Base-by-base conservation (phyloP, 306 rosid species). In the Adenanthera pavonina region DNA sequence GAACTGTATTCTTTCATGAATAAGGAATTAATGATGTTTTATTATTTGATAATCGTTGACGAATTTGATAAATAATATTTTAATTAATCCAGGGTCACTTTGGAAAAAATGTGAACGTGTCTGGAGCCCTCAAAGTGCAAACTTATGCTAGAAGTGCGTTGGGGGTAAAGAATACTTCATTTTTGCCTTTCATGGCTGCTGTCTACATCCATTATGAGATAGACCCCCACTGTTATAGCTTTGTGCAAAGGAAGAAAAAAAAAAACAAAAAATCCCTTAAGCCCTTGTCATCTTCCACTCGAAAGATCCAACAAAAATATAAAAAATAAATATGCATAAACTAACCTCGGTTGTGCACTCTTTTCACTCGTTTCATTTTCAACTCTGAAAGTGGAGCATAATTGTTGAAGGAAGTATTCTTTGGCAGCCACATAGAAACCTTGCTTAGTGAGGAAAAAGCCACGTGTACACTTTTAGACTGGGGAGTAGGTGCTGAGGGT, bases 71-170 rank as follows among this genome's bases (percentile, higher is more conserved):
- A 57, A 86, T 0, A 89, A 89, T 15, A 90, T 92, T 75, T 86
- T 87, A 35, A 89, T 87, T 65, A 16, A 11, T 65, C 75, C 36
- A 82, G 78, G 70, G 89, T 89, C n/a, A 82, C 77, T 83, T 66
- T 85, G 2, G 44, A 38, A 80, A 81, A 88, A 87, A 76, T 13
- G 86, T 87, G 13, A 65, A 87, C 53, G 87, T 19, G 86, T 84
- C 67, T 87, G 86, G 56, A 79, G 89, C 77, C 87, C 90, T 86
- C 72, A 86, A 81, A 89, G 85, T 66, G 87, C 88, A 77, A 90
- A 87, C 85, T 83, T 90, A 69, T 87, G 84, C 69, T 75, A 81
- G 67, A 81, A 69, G 41, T 80, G 75, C 68, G 47, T 38, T n/a
- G 41, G 64, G 53, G 38, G 66, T 33, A 76, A 82, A 40, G 52